Evolutionary conservation across 768 basidiomycete species (phyloP), one percentile per base, ranked within the genome.

Genomic region (Paxillus involutus): DNA sequence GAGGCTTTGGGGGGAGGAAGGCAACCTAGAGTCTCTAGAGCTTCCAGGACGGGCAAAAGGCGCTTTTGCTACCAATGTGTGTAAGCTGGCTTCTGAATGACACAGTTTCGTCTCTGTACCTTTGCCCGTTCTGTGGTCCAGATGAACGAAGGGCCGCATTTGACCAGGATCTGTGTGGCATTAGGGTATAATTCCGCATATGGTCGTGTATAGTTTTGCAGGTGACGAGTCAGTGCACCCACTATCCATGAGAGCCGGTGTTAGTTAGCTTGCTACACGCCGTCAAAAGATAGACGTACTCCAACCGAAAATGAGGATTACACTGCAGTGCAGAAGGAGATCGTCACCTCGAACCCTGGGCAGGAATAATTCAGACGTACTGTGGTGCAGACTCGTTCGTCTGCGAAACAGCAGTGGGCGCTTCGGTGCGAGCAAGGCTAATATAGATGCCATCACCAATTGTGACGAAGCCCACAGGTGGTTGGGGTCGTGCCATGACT

Each of bases 241-340:
- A 68, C 66, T 68, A 37, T 4, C 19, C 6, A 14, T 3, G 3
- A n/a, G 35, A 29, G 35, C 1, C 26, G 6, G n/a, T 11, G 26
- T 57, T 30, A 47, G 2, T 54, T 30, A 47, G 2, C 52, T 44
- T n/a, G 33, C n/a, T 33, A 30, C 37, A 30, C 2, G 24, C 13
- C 9, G 13, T 14, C 19, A 24, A 21, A 21, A 6, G 12, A 29
- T 16, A 21, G 17, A 57, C 66, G 29, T 39, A 68, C 67, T 63
- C 67, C 68, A 68, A 21, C 67, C 68, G 17, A 68, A 68, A 14
- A 68, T 60, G 14, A 68, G 61, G 43, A 68, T 70, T 9, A 70
- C 56, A 11, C 67, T 68, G 42, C 7, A 21, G 17, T 68, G 42
- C 7, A 21, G 17, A 39, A 35, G 44, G 10, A 0, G 3, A 50